Evolutionary conservation across 495 filamentous ascomycete species (phyloP).

Genomic region (Talaromyces wortmannii): DNA sequence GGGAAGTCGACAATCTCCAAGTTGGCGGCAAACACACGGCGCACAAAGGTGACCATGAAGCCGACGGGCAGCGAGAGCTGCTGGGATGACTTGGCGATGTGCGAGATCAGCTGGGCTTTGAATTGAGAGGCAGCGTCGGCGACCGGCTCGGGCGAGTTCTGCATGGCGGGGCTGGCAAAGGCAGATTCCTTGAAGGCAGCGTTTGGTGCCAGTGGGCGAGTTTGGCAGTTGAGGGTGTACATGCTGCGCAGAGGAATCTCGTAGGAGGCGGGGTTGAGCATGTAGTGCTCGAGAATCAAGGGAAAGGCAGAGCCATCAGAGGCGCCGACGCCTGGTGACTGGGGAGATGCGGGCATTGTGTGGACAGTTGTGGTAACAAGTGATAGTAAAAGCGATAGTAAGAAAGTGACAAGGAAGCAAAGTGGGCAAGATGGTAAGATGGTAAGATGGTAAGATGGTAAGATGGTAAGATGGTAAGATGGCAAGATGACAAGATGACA

Average conservation of each 20-base stretch:
- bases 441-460: too few species aligned
- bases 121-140: constrained; percentile 51
- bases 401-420: too few species aligned
- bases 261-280: constrained; percentile 59
- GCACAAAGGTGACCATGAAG: constrained; percentile 61
- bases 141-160: constrained; percentile 15
- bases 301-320: constrained; percentile 39
- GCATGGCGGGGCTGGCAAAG: constrained; percentile 27
- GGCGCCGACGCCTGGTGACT: constrained; percentile 7
- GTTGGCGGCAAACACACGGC: constrained; percentile 51
- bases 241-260: constrained; percentile 70
- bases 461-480: too few species aligned
- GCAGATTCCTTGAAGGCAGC: constrained; percentile 22
- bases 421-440: too few species aligned
- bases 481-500: too few species aligned
- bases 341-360: not conserved
- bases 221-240: constrained; percentile 63
- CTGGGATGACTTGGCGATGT: constrained; percentile 54
- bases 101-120: constrained; percentile 52
- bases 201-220: constrained; percentile 23
- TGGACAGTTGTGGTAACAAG: too few species aligned
- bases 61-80: constrained; percentile 61
- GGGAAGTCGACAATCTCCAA: constrained; percentile 61
- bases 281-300: constrained; percentile 64
- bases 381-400: too few species aligned